Percentiles rank a stretch among this genome's conserved stretches.
Conservation (phyloP, 352 stramenopile species). For the Phytophthora syringae region DNA sequence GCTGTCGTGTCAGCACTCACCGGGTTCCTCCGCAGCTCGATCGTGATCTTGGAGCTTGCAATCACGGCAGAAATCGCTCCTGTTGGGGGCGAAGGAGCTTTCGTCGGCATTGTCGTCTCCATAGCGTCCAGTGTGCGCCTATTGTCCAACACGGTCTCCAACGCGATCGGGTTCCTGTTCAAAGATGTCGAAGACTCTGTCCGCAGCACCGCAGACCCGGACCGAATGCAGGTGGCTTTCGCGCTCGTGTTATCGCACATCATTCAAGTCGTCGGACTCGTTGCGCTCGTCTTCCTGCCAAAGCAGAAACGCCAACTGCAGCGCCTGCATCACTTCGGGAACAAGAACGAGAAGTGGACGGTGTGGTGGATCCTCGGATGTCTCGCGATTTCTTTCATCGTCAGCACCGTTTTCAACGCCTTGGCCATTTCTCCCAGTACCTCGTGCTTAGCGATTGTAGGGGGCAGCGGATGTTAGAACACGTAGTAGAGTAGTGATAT, state of each 20-base stretch:
- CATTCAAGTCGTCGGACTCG: constrained; percentile 50
- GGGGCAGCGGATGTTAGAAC: constrained; percentile 40
- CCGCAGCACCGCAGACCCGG: constrained; percentile 18
- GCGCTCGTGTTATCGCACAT: constrained; percentile 54
- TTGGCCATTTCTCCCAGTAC: constrained; percentile 39
- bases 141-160: constrained; percentile 48
- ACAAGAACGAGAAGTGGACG: constrained; percentile 24
- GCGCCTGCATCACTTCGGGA: constrained; percentile 39
- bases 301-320: constrained; percentile 57
- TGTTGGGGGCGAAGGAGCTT: constrained; percentile 45
- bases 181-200: constrained; percentile 29
- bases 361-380: constrained; percentile 44
- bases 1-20: constrained; percentile 41
- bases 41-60: constrained; percentile 48
- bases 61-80: constrained; percentile 54
- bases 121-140: constrained; percentile 49
- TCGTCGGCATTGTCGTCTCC: constrained; percentile 50
- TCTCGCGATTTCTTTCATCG: constrained; percentile 36
- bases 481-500: not conserved
- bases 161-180: constrained; percentile 52
- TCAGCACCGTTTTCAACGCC: constrained; percentile 48
- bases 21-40: constrained; percentile 42
- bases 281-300: constrained; percentile 54
- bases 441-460: constrained; percentile 43
- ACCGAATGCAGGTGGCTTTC: constrained; percentile 43